Base-by-base conservation (phyloP, 306 rosid genomes). In the Malus fusca region DNA sequence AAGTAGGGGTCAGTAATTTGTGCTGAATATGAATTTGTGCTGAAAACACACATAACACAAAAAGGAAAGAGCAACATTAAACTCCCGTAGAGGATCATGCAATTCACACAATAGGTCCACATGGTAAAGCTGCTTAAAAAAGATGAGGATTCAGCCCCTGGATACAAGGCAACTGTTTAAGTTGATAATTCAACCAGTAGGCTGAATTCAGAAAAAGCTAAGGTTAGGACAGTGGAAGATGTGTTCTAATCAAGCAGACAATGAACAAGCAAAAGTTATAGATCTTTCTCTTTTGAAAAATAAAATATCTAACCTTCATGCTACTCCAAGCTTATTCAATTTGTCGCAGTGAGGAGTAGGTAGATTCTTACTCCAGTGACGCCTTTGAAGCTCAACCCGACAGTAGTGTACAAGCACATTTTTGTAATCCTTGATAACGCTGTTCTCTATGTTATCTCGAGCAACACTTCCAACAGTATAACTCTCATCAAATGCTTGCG, bases 341-440 rank as follows among this genome's bases (percentile, higher is more conserved):
- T 87, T 92, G 23, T 88, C 88, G 48, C 99, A 96, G 78, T 96
- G 87, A 84, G 97, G 97, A 66, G 89, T 83, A 58, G 93, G 90
- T 28, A 90, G 82, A 68, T 92, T 89, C 84, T 77, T 90, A 75
- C 86, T 90, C 99, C 97, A 90, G 46, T 85, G 91, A 68, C 89
- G 96, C 77, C 98, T 83, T 75, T 96, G 99, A 33, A 88, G 77
- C 85, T 96, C 99, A 22, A 85, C 43, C 63, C 90, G 96, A 78
- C 99, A 96, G 69, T 92, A 89, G 26, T 95, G 96, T 65, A 83
- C 78, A 80, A 90, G 92, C 89, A 90, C 82, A 80, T 6, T 88
- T 83, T 26, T 84, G 72, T 90, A 84, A 76, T 96, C 98, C 81
- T 79, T 91, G 22, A 88, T 75, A 67, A 96, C 89, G 71, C 12